Evolutionary conservation across 176 grass and related monocot species (phyloP).

Genomic region (Thalia dealbata): DNA sequence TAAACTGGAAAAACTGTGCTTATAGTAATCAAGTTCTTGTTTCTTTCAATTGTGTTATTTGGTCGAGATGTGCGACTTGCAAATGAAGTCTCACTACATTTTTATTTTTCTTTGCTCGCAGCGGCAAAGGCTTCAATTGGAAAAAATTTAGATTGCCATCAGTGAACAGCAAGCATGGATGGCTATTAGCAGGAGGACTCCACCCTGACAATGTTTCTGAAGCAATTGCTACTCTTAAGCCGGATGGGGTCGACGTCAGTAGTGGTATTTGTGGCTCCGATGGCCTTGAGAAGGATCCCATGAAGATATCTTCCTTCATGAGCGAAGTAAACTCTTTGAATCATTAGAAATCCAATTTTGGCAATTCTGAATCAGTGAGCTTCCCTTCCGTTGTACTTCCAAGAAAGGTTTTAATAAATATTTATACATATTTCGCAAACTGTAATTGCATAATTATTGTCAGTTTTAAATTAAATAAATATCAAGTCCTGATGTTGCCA

Average conservation of each 20-base stretch:
- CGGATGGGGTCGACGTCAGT: conserved; percentile 78
- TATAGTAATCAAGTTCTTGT: too few relatives aligned
- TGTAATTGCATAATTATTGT: background rate
- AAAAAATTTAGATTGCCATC: conserved; percentile 50
- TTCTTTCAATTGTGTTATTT: too few relatives aligned
- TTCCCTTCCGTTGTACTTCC: background rate
- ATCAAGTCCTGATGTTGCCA: background rate
- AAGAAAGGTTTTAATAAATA: background rate
- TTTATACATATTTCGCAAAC: background rate
- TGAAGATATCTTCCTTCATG: conserved; percentile 60
- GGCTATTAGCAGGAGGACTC: conserved; percentile 83
- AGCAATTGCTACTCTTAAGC: conserved; percentile 42
- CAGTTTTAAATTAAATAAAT: background rate
- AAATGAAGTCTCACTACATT: too few relatives aligned
- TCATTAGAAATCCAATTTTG: conserved; percentile 12
- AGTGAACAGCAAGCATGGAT: conserved; percentile 59
- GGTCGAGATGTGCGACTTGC: too few relatives aligned
- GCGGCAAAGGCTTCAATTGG: conserved; percentile 92
- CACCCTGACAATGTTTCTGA: conserved; percentile 68
- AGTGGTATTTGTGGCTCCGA: conserved; percentile 72
- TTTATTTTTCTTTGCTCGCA: conserved; percentile 19
- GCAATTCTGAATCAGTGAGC: background rate
- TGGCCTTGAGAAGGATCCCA: conserved; percentile 54
- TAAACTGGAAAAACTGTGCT: too few relatives aligned
- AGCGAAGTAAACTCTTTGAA: conserved; percentile 30